Percentiles rank a stretch among this genome's conserved stretches.
These are phyloP conservation scores for Erucastrum elatum DNA, from an alignment of 345 rosid species.

Conservation along the genomic window DNA sequence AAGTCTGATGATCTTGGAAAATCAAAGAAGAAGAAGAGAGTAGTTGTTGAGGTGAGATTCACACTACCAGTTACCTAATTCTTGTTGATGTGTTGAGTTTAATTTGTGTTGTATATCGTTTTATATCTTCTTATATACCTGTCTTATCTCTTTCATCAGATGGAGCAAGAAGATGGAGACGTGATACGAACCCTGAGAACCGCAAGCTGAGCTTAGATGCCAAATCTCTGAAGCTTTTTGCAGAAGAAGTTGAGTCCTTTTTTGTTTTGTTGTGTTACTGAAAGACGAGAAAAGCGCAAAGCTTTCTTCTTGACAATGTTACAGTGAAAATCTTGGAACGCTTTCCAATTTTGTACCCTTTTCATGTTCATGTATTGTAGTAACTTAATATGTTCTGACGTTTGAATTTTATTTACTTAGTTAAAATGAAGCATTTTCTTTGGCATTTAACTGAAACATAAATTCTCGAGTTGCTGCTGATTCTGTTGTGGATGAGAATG, in stretches of 20 bases:
- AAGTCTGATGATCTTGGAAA: conserved; percentile 54
- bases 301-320: conserved; percentile 5
- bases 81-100: neutral
- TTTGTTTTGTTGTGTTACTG: neutral
- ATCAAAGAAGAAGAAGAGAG: conserved; percentile 68
- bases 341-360: neutral
- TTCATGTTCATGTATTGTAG: neutral
- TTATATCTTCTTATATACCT: neutral
- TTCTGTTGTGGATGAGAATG: neutral
- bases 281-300: neutral
- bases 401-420: neutral
- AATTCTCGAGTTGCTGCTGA: neutral
- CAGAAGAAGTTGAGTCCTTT: neutral
- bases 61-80: neutral
- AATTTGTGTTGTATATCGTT: neutral
- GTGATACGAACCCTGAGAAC: conserved; percentile 41
- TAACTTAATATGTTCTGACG: neutral
- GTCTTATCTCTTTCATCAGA: conserved; percentile 48
- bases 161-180: conserved; percentile 59
- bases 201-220: neutral
- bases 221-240: neutral
- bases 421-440: neutral
- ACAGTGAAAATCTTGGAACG: neutral
- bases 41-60: conserved; percentile 69
- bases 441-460: neutral